Conservation (phyloP, 768 basidiomycete species). For the Phlegmacium glaucopus region DNA sequence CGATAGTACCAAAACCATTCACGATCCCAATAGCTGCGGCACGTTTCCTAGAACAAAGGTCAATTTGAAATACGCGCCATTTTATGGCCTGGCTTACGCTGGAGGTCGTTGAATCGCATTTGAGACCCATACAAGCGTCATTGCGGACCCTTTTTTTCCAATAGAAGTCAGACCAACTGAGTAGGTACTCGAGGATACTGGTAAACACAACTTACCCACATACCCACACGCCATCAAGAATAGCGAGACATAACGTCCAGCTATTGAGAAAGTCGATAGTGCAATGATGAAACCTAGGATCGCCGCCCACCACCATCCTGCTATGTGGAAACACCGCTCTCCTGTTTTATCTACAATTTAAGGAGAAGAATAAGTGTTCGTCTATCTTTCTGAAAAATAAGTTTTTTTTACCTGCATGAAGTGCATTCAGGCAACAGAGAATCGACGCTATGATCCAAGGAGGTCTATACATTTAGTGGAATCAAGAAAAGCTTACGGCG, state of each 20-base stretch:
- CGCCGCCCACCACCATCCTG: conserved; percentile 55
- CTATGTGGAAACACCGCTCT: conserved; percentile 62
- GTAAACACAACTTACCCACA: conserved; percentile 13
- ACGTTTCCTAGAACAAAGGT: conserved; percentile 32
- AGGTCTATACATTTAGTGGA: conserved; percentile 34
- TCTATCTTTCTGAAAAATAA: neutral
- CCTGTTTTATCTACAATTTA: conserved; percentile 45
- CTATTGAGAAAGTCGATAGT: conserved; percentile 47
- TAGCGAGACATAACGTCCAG: conserved; percentile 55
- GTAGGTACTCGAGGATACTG: neutral
- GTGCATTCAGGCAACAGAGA: conserved; percentile 47
- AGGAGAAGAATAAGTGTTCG: neutral
- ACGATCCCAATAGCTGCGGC: conserved; percentile 61
- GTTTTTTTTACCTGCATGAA: conserved; percentile 40
- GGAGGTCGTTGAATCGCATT: conserved; percentile 61
- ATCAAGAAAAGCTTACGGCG: neutral
- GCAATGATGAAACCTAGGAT: conserved; percentile 62
- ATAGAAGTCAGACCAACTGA: neutral
- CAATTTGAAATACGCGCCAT: neutral
- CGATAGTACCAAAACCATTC: conserved; percentile 54
- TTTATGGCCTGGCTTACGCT: conserved; percentile 10
- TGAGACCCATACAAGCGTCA: conserved; percentile 60
- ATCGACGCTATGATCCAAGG: conserved; percentile 60
- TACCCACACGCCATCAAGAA: conserved; percentile 63
- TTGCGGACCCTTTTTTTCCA: conserved; percentile 28